phyloP scores from a whole-genome alignment of 164 flowering plant species.

The Nymphaea colorata region DNA sequence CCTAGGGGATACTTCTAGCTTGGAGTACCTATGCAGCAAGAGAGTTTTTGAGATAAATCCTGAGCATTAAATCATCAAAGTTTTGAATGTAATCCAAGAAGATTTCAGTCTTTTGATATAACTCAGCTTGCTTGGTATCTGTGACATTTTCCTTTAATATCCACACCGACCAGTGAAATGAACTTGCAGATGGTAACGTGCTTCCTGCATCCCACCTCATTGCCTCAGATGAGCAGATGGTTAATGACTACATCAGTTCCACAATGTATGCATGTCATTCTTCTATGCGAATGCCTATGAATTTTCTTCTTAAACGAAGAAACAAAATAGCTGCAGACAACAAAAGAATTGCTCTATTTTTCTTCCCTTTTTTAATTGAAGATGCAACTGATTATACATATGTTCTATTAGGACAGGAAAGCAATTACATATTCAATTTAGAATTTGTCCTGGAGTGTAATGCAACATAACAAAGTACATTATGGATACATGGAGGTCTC shows the following conservation, averaged over 20 bases:
- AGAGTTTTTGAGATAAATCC: slow-evolving; percentile 17
- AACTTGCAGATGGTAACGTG: slow-evolving; percentile 32
- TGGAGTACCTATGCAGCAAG: slow-evolving; percentile 12
- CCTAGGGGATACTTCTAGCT: slow-evolving; percentile 11
- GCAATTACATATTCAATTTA: too few species aligned
- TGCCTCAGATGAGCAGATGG: slow-evolving; percentile 22
- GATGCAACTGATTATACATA: too few species aligned
- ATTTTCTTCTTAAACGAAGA: too few species aligned
- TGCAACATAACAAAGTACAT: too few species aligned
- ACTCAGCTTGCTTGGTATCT: background rate
- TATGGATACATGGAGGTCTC: background rate
- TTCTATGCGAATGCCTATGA: too few species aligned
- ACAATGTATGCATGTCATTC: slow-evolving; percentile 27
- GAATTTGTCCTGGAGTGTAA: too few species aligned
- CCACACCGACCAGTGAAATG: too few species aligned
- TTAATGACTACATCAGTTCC: slow-evolving; percentile 37
- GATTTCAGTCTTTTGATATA: background rate
- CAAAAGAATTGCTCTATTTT: too few species aligned
- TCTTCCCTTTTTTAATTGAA: too few species aligned
- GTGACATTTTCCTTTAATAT: background rate
- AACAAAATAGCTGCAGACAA: too few species aligned
- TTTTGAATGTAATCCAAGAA: slow-evolving; percentile 8
- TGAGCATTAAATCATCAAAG: slow-evolving; percentile 9
- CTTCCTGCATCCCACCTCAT: slow-evolving; percentile 41
- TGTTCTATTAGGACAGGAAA: too few species aligned